Base-by-base conservation (phyloP, 2,329 filamentous ascomycete genomes). In the Aureobasidium pullulans region DNA sequence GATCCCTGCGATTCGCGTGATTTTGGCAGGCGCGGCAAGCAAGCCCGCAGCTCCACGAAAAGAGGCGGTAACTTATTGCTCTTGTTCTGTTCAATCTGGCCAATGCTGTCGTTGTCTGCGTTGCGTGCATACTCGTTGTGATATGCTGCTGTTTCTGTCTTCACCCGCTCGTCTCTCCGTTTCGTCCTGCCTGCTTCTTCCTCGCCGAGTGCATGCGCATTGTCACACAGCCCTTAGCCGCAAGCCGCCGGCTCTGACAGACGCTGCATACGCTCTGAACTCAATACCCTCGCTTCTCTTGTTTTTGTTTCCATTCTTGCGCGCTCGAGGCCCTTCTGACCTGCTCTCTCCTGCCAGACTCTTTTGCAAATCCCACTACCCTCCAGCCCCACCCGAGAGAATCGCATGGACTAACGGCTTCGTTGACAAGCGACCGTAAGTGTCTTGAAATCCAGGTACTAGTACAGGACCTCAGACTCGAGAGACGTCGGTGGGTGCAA, bases 231-330 rank as follows among this genome's bases (percentile, higher is more conserved):
- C 13, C 15, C 43, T 57, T 48, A 47, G 43, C 54, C 54, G 43
- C 43, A 47, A 47, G 54, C 54, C 43, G 43, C 43, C 54, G 43
- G 34, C 31, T 46, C 42, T 46, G 52, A 57, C 31, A 56, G 52
- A 46, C 52, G 52, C 52, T 44, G 52, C 54, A 57, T 40, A 57
- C 43, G 54, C 34, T 40, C 28, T 46, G 19, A 57, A 11, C 32
- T 15, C 42, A 29, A 31, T 48, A 48, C 54, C 32, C 54, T 57
- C 43, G 54, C 43, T 57, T 57, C 34, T 57, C n/a, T 44, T 56
- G 54, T 57, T 57, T 56, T 39, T 48, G 52, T 46, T 46, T 57
- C 52, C 52, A 44, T 57, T 44, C 52, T 57, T 39, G 32, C 54
- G 42, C 43, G 54, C 43, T 31, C 36, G 13, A 37, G 43, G 15